Conservation (phyloP, 139 green algal species). For the Tetradesmus lagerheimii region DNA sequence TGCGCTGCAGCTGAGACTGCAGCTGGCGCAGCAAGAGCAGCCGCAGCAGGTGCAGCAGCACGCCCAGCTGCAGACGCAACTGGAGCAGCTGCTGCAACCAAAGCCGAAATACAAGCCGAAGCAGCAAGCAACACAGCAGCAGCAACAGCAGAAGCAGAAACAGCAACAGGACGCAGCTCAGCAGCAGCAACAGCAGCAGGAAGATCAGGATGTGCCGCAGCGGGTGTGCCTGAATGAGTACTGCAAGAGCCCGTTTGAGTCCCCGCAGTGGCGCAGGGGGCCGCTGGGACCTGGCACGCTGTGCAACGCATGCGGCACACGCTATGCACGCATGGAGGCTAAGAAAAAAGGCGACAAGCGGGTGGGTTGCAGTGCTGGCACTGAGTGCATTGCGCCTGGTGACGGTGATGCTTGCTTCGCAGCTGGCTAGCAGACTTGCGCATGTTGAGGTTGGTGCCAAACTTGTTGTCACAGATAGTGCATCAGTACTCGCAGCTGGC, state of each 20-base stretch:
- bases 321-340: conserved; percentile 39
- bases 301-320: conserved; percentile 45
- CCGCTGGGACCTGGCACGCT: conserved; percentile 27
- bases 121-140: conserved; percentile 7
- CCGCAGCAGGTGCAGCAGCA: background rate
- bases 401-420: background rate
- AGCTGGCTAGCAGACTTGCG: background rate
- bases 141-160: background rate
- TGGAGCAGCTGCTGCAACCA: background rate
- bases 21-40: background rate
- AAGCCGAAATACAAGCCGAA: background rate
- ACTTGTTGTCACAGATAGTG: too few relatives aligned
- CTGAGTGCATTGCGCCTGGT: too few relatives aligned
- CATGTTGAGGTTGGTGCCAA: too few relatives aligned
- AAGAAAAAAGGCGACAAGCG: conserved; percentile 29
- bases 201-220: background rate
- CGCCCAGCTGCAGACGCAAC: background rate
- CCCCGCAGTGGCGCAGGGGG: conserved; percentile 35
- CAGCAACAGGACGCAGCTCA: background rate
- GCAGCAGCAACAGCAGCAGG: background rate
- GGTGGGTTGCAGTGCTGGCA: background rate
- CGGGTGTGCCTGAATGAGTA: conserved; percentile 25
- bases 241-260: conserved; percentile 41
- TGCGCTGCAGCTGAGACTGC: background rate
- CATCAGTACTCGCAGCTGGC: too few relatives aligned